Evolutionary conservation across 805 yeast species (phyloP).

Genomic region (Myxozyma melibiosi): DNA sequence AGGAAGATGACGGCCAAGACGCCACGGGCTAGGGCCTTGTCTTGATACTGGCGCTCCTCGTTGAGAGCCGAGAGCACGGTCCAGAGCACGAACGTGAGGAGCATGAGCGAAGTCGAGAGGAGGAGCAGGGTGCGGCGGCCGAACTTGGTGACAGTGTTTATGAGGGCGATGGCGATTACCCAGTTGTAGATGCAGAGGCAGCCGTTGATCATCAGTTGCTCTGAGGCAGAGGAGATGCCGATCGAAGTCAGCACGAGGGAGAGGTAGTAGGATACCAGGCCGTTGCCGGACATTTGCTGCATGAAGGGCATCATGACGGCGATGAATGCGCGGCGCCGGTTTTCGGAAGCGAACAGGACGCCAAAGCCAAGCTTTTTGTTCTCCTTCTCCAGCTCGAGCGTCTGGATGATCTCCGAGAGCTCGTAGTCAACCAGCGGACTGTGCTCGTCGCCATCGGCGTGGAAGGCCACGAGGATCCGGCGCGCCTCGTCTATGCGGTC

Average conservation of each 20-base stretch:
- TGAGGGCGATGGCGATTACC: conserved; percentile 39
- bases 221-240: conserved; percentile 52
- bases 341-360: conserved; percentile 46
- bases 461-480: conserved; percentile 45
- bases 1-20: conserved; percentile 54
- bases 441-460: conserved; percentile 47
- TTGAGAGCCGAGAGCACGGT: conserved; percentile 53
- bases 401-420: conserved; percentile 45
- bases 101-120: conserved; percentile 45
- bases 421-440: conserved; percentile 14
- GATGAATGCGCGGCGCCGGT: conserved; percentile 49
- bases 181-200: conserved; percentile 52
- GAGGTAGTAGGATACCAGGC: conserved; percentile 55
- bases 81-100: conserved; percentile 47
- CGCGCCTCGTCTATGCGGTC: conserved; percentile 51
- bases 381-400: conserved; percentile 47
- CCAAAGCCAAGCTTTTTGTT: conserved; percentile 45
- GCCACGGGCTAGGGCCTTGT: conserved; percentile 49
- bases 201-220: conserved; percentile 55
- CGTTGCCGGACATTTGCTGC: conserved; percentile 56
- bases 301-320: conserved; percentile 43
- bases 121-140: conserved; percentile 33
- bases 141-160: conserved; percentile 39
- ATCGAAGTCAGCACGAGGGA: conserved; percentile 54
- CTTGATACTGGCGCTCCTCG: conserved; percentile 48